Percentiles rank a stretch among this genome's conserved stretches.
Evolutionary conservation across 2,329 filamentous ascomycete species (phyloP).

Genomic region (Colletotrichum gigasporum): DNA sequence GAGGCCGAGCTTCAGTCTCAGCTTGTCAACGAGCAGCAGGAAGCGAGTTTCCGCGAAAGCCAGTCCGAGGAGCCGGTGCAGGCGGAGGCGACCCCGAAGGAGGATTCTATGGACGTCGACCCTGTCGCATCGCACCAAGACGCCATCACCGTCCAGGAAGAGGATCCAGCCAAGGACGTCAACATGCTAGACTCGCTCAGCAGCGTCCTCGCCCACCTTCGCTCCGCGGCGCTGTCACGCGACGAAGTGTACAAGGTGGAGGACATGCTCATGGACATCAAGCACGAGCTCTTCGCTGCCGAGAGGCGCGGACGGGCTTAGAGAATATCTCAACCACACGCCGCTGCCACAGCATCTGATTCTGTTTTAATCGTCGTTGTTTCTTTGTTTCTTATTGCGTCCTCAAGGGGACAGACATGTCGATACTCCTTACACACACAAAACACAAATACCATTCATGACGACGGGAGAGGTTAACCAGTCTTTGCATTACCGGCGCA

Average conservation of each 20-base stretch:
- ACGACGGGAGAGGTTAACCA: conserved; percentile 4
- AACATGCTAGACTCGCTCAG: conserved; percentile 64
- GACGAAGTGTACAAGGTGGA: conserved; percentile 77
- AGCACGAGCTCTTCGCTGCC: conserved; percentile 77
- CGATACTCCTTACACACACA: conserved; percentile 8
- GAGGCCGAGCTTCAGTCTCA: conserved; percentile 54
- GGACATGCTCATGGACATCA: conserved; percentile 82
- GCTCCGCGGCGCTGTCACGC: conserved; percentile 66
- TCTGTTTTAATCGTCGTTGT: background rate
- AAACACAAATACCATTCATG: conserved; percentile 17
- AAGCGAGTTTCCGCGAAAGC: conserved; percentile 42
- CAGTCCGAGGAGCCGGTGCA: conserved; percentile 40
- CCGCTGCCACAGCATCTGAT: too few relatives aligned
- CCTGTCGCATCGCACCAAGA: background rate
- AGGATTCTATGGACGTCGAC: conserved; percentile 35
- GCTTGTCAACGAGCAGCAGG: conserved; percentile 50
- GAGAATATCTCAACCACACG: too few relatives aligned
- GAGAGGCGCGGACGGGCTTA: conserved; percentile 63
- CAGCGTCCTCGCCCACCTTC: conserved; percentile 67
- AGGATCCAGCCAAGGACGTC: conserved; percentile 47
- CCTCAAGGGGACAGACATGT: conserved; percentile 16
- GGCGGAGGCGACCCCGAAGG: too few relatives aligned
- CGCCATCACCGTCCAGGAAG: too few relatives aligned
- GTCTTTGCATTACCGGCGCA: conserved; percentile 23
- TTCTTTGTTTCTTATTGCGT: background rate